phyloP scores from a whole-genome alignment of 2,329 filamentous ascomycete genomes.

The Ascochyta pisi region DNA sequence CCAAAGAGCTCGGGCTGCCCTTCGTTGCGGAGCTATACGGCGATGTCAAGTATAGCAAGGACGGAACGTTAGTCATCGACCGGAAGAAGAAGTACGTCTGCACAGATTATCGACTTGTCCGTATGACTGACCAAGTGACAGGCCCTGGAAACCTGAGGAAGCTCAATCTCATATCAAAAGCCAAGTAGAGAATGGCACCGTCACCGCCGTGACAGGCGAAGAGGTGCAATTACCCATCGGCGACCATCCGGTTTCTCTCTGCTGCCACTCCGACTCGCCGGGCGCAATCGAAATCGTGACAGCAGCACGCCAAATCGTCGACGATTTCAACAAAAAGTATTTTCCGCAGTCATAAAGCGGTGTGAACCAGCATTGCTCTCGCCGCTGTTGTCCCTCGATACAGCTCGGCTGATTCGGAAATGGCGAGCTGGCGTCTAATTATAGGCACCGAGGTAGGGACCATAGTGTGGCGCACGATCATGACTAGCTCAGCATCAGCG shows the following conservation, averaged over 20 bases:
- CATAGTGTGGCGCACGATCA: constrained; percentile 10
- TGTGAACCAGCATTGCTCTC: background rate
- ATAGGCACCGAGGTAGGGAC: constrained; percentile 14
- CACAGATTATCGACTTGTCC: background rate
- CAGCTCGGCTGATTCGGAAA: constrained; percentile 14
- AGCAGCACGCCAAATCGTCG: constrained; percentile 51
- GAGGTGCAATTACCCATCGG: constrained; percentile 51
- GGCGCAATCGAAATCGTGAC: constrained; percentile 54
- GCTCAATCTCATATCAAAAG: constrained; percentile 50
- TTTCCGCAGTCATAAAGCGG: background rate
- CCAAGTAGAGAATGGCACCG: constrained; percentile 51
- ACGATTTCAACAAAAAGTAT: constrained; percentile 47
- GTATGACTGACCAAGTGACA: constrained; percentile 17
- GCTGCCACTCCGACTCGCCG: constrained; percentile 55
- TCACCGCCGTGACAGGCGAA: constrained; percentile 53
- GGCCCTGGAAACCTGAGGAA: constrained; percentile 53
- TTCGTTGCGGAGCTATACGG: constrained; percentile 64
- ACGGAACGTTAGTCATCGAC: constrained; percentile 62
- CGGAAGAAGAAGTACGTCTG: constrained; percentile 61
- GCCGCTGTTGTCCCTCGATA: constrained; percentile 9
- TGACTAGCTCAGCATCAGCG: constrained; percentile 8
- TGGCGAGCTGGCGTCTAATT: constrained; percentile 16
- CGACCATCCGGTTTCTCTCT: constrained; percentile 52
- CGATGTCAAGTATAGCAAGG: constrained; percentile 62
- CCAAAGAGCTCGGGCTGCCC: constrained; percentile 59